Evolutionary conservation across 2,329 filamentous ascomycete genomes (phyloP), one percentile per base, ranked within the genome.

Genomic region (Ascocoryne sarcoides): DNA sequence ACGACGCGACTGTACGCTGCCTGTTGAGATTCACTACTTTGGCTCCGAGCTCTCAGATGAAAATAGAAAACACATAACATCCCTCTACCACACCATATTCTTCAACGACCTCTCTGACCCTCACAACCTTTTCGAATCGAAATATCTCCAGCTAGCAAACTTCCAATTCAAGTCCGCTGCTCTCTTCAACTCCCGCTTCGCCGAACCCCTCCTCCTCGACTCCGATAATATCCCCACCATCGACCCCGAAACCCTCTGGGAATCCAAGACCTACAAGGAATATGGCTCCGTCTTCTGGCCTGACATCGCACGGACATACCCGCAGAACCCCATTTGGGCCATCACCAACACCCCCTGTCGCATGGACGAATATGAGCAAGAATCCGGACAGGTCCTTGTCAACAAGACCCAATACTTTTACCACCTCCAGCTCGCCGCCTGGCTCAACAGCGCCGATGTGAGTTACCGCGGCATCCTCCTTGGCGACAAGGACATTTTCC

Each of bases 391-490:
- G 44, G 43, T 63, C 15, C 42, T 63, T 8, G 54, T 63, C 16
- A 58, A 63, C 48, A 63, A 63, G 49, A 43, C 44, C 5, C 52
- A 51, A 15, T 62, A 54, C 49, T 63, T 56, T 51, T 62, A 63
- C 43, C 60, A 62, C 44, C 48, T 63, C 2, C 59, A 62, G 42
- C 54, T 62, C 9, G 58, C 61, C 10, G 53, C 53, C 5, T 62
- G 55, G 55, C 51, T 60, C 32, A 57, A 55, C 45, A 52, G 54
- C 23, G 42, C 51, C 12, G 46, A 53, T 4, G 43, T 26, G 8
- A n/a, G 48, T 35, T 62, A 58, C 47, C 50, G 53, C 31, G 43
- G 51, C 12, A 48, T 60, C 30, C 44, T 62, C n/a, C 53, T 61
- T 3, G 61, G 61, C 17, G 61, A 63, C 49, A 63, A 63, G 43